Evolutionary conservation across 2,329 filamentous ascomycete species (phyloP).

Genomic region (Alternaria postmessia): DNA sequence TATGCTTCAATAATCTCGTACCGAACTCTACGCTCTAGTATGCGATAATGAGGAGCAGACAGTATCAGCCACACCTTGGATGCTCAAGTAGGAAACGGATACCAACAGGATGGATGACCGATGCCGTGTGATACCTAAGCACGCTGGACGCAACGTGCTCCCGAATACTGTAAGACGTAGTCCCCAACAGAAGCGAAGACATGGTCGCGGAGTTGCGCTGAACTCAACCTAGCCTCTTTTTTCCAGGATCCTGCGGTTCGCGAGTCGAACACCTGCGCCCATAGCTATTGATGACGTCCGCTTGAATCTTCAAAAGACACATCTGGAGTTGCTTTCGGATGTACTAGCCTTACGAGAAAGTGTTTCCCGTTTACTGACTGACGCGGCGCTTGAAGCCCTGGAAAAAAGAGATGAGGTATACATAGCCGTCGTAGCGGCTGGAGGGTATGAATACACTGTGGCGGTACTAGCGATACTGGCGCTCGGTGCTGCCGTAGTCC

Average conservation of each 20-base stretch:
- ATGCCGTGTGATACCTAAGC: slow-evolving; percentile 35
- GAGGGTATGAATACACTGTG: slow-evolving; percentile 60
- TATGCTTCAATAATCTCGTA: not conserved
- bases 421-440: slow-evolving; percentile 56
- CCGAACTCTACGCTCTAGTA: not conserved
- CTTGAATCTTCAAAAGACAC: slow-evolving; percentile 48
- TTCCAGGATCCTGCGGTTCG: slow-evolving; percentile 52
- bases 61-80: not conserved
- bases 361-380: slow-evolving; percentile 42
- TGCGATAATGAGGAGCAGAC: not conserved
- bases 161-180: slow-evolving; percentile 40
- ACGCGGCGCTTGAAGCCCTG: slow-evolving; percentile 37
- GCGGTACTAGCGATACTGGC: slow-evolving; percentile 59
- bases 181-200: not conserved
- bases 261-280: slow-evolving; percentile 44
- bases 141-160: slow-evolving; percentile 37
- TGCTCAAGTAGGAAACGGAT: not conserved
- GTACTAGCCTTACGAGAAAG: slow-evolving; percentile 54
- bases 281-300: slow-evolving; percentile 53
- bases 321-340: slow-evolving; percentile 56
- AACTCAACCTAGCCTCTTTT: slow-evolving; percentile 48
- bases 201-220: slow-evolving; percentile 1
- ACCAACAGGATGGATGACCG: slow-evolving; percentile 37
- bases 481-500: slow-evolving; percentile 57
- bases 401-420: slow-evolving; percentile 52